Base-by-base conservation (phyloP, 2,329 filamentous ascomycete genomes). In the Monosporascus sp. region DNA sequence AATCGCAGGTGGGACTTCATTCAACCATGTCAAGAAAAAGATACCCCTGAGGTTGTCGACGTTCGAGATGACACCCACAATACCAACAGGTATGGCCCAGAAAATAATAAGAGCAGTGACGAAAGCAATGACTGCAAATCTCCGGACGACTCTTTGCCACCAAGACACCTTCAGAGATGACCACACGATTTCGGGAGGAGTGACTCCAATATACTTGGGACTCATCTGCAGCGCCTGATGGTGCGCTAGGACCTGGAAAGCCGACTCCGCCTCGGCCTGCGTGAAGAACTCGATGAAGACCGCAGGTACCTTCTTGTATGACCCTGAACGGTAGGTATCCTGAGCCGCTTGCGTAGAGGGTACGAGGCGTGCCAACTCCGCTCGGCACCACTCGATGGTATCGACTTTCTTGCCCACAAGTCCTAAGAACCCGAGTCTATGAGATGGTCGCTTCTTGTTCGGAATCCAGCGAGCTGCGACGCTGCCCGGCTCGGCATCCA, bases 241-340 rank as follows among this genome's bases (percentile, higher is more conserved):
- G 70, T 96, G 91, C 3, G 91, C 85, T 8, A 97, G 78, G 24
- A 88, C 85, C 69, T 99, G 94, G 68, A 84, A 93, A 15, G 93
- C 93, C 50, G 82, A 80, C 70, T 99, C 92, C 15, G 94, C 94
- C 52, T 89, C 88, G 52, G 87, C 82, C 67, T 96, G 90, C 2
- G 80, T 84, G 56, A 82, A 79, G 65, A 97, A 99, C 67, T 97
- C 92, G 58, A 99, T 85, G 63, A 99, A 99, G 11, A 94, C 89
- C 22, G 90, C 87, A 15, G 87, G 83, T 35, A 90, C 75, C 57
- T 83, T 80, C 55, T 84, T 80, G 46, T 78, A 83, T 39, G 88
- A 79, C 49, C 88, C 83, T 25, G 76, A 73, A 48, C 78, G 80
- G 65, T 93, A 89, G 48, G 80, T 77, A 41, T 76, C 78, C 68